These are phyloP conservation scores for Aureobasidium sp. DNA, from an alignment of 2,329 filamentous ascomycete species.

Conservation along the genomic window DNA sequence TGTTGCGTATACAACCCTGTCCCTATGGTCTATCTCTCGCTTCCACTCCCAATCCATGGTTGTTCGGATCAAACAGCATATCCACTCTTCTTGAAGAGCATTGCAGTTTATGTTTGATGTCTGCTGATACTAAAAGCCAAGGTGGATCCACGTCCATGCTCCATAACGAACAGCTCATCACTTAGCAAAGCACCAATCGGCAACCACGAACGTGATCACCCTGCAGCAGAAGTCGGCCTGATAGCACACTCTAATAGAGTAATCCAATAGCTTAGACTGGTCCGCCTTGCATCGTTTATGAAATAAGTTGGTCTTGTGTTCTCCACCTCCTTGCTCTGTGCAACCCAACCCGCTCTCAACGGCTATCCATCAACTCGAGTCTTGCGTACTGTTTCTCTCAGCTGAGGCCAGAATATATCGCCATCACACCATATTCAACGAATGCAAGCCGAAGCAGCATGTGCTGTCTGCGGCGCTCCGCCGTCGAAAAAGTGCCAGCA, in stretches of 20 bases:
- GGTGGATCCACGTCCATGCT: background rate
- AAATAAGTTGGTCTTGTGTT: background rate
- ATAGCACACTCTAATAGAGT: background rate
- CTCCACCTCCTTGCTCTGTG: background rate
- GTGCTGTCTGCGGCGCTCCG: constrained; percentile 29
- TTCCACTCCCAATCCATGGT: no score
- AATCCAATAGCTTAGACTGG: background rate
- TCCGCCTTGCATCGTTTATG: background rate
- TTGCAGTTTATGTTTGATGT: no score
- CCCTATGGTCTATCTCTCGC: background rate
- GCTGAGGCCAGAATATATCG: background rate
- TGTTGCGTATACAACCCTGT: background rate
- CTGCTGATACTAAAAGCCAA: background rate
- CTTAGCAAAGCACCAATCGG: background rate
- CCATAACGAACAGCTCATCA: background rate
- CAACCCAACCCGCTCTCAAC: background rate
- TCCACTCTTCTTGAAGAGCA: no score
- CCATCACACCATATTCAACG: background rate
- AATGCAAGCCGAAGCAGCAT: constrained; percentile 24
- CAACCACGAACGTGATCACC: background rate
- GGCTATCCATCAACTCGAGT: background rate
- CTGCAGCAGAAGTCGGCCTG: background rate
- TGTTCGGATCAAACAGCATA: background rate
- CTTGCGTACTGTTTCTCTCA: background rate
- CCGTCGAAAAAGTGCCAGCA: constrained; percentile 27